These are phyloP conservation scores for Suillus decipiens DNA, from an alignment of 768 basidiomycete genomes.

Conservation along the genomic window DNA sequence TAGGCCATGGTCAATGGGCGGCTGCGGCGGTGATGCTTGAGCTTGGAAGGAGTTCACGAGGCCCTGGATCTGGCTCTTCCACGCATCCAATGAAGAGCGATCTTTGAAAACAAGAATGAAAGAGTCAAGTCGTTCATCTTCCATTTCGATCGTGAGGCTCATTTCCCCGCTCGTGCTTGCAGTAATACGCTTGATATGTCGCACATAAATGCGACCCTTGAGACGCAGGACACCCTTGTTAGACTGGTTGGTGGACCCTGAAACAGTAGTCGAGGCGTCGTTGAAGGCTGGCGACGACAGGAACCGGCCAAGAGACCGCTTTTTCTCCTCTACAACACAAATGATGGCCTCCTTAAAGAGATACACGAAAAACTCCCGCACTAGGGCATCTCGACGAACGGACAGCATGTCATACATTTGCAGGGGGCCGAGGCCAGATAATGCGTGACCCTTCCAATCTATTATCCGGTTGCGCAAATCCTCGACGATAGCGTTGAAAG, in stretches of 20 bases:
- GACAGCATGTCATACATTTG: constrained; percentile 92
- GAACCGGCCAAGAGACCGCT: constrained; percentile 74
- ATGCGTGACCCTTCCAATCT: constrained; percentile 94
- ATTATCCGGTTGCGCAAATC: constrained; percentile 89
- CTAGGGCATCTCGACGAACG: constrained; percentile 85
- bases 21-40: constrained; percentile 43
- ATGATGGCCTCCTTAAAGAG: constrained; percentile 98
- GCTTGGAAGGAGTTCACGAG: constrained; percentile 74
- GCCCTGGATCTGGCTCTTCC: constrained; percentile 80
- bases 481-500: constrained; percentile 82
- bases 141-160: constrained; percentile 97
- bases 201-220: constrained; percentile 94
- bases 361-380: constrained; percentile 95
- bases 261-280: constrained; percentile 48
- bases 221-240: constrained; percentile 78
- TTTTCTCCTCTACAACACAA: constrained; percentile 97
- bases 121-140: constrained; percentile 88
- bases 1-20: constrained; percentile 39
- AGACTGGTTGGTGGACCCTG: constrained; percentile 32
- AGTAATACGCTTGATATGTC: constrained; percentile 89
- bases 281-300: constrained; percentile 64
- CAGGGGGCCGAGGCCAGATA: constrained; percentile 84
- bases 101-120: constrained; percentile 97
- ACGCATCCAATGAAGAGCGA: constrained; percentile 82
- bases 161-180: constrained; percentile 82